phyloP scores from a whole-genome alignment of 768 basidiomycete species.

The Botryobasidium botryosum region DNA sequence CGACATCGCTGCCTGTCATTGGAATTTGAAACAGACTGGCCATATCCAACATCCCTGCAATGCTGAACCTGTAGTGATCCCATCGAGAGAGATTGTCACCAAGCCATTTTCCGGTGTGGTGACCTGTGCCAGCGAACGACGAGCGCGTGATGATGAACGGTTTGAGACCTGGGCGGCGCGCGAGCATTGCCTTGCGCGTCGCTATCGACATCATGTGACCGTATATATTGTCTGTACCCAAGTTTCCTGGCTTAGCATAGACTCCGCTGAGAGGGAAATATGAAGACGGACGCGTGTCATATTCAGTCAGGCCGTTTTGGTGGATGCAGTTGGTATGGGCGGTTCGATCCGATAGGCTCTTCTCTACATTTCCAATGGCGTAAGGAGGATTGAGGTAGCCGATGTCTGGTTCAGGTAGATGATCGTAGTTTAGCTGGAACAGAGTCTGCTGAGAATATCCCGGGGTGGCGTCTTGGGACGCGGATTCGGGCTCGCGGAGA shows the following conservation, averaged over 20 bases:
- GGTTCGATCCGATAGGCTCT: conserved; percentile 7
- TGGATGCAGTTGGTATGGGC: conserved; percentile 14
- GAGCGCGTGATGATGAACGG: conserved; percentile 57
- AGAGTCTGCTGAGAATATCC: too few relatives aligned
- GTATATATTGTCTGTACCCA: conserved; percentile 34
- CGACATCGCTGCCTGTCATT: conserved; percentile 64
- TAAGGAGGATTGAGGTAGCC: conserved; percentile 1
- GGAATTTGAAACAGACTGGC: conserved; percentile 49
- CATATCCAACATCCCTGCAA: conserved; percentile 51
- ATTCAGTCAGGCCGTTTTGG: conserved; percentile 9
- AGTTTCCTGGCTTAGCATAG: not conserved
- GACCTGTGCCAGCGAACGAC: conserved; percentile 52
- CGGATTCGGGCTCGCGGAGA: too few relatives aligned
- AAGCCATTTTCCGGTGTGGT: conserved; percentile 55
- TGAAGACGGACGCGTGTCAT: conserved; percentile 11
- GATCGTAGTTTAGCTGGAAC: too few relatives aligned
- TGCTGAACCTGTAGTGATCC: conserved; percentile 41
- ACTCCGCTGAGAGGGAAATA: not conserved
- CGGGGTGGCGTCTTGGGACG: too few relatives aligned
- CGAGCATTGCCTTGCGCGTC: conserved; percentile 43
- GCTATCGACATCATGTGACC: conserved; percentile 55
- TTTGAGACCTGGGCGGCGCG: conserved; percentile 40
- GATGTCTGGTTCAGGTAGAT: too few relatives aligned
- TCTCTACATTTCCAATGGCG: conserved; percentile 13
- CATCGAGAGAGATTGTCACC: conserved; percentile 47